phyloP scores from a whole-genome alignment of 805 yeast species.

The Hanseniaspora occidentalis region DNA sequence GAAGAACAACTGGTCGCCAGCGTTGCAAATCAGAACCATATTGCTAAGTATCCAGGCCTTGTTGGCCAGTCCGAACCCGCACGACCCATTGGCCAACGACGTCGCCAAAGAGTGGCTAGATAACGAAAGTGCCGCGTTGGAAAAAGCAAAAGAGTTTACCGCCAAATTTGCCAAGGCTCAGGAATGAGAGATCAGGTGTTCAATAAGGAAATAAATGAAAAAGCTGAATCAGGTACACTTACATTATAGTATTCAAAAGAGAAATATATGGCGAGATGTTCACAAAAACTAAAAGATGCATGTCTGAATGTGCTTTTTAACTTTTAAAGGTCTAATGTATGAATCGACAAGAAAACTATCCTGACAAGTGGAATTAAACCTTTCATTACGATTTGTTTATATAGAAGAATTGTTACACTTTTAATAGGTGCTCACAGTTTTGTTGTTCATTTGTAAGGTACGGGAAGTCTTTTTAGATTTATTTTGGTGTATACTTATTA shows the following conservation, averaged over 20 bases:
- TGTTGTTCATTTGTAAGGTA: too few relatives aligned
- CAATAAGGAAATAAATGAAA: neutral
- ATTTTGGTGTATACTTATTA: too few relatives aligned
- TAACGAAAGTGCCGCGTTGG: slow-evolving; percentile 67
- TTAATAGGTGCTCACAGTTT: too few relatives aligned
- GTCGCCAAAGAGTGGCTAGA: slow-evolving; percentile 96
- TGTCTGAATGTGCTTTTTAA: too few relatives aligned
- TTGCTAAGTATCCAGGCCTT: slow-evolving; percentile 85
- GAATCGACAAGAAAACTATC: too few relatives aligned
- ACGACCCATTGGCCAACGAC: slow-evolving; percentile 95
- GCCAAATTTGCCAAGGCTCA: slow-evolving; percentile 24
- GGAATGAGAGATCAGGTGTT: neutral
- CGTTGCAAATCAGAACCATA: slow-evolving; percentile 87
- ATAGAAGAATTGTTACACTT: too few relatives aligned
- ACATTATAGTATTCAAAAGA: neutral
- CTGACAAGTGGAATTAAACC: too few relatives aligned
- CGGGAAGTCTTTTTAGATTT: too few relatives aligned
- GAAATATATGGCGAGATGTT: too few relatives aligned
- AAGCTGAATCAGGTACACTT: neutral
- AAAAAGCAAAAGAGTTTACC: slow-evolving; percentile 51
- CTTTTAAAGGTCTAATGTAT: too few relatives aligned
- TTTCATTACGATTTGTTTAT: too few relatives aligned
- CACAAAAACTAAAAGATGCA: too few relatives aligned
- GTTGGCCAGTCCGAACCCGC: slow-evolving; percentile 93
- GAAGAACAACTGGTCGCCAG: slow-evolving; percentile 96